Conservation (phyloP, 1,284 basidiomycete genomes). For the Pholiota adiposa region DNA sequence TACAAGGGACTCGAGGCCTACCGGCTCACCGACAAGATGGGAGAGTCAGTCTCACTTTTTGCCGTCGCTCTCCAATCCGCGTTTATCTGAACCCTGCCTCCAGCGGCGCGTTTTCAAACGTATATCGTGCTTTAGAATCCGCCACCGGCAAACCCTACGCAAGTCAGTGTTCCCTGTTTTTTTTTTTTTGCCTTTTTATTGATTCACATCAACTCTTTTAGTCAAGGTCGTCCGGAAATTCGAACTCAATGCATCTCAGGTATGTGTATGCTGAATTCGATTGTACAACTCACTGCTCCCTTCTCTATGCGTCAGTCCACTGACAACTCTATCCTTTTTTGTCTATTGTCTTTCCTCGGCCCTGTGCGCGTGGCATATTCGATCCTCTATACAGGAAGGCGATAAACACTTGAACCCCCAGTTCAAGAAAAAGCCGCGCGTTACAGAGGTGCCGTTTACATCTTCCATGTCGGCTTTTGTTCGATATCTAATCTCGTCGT, state of each 20-base stretch:
- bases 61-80: constrained; percentile 18
- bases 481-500: constrained; percentile 18
- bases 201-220: constrained; percentile 31
- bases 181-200: constrained; percentile 16
- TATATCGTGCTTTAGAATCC: constrained; percentile 91
- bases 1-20: constrained; percentile 89
- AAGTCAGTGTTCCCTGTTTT: constrained; percentile 49
- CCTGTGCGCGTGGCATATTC: constrained; percentile 41
- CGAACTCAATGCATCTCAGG: constrained; percentile 94
- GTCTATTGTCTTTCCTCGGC: constrained; percentile 28
- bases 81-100: constrained; percentile 13
- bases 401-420: constrained; percentile 91
- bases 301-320: constrained; percentile 8
- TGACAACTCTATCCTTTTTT: constrained; percentile 25
- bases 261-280: constrained; percentile 52
- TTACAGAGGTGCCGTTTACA: constrained; percentile 83
- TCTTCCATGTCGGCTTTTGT: constrained; percentile 24
- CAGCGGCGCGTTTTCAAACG: constrained; percentile 97
- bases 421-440: constrained; percentile 95
- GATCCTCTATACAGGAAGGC: constrained; percentile 63
- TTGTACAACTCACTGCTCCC: neutral
- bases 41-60: constrained; percentile 69
- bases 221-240: constrained; percentile 98
- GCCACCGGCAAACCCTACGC: constrained; percentile 85
- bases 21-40: constrained; percentile 90